These are phyloP conservation scores for Hansenula sp. DNA, from an alignment of 1,139 yeast genomes.

Conservation along the genomic window DNA sequence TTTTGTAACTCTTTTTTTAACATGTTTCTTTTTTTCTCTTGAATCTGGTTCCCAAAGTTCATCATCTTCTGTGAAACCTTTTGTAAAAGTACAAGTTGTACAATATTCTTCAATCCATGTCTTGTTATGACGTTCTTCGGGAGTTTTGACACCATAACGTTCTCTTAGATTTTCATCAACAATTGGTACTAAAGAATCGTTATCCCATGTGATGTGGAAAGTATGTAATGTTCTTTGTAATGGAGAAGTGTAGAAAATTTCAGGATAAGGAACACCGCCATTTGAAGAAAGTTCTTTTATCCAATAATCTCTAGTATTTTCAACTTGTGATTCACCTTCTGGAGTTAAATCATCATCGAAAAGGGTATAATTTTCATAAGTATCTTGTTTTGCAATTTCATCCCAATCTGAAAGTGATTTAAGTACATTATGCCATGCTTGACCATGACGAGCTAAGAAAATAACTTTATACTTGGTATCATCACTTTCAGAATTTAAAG, in stretches of 20 bases:
- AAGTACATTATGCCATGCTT: slow-evolving; percentile 54
- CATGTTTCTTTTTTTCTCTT: slow-evolving; percentile 46
- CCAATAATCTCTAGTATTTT: slow-evolving; percentile 33
- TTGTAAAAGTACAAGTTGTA: slow-evolving; percentile 34
- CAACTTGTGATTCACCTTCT: slow-evolving; percentile 36
- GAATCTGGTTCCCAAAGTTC: slow-evolving; percentile 33
- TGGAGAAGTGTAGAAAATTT: slow-evolving; percentile 52
- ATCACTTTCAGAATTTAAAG: slow-evolving; percentile 34
- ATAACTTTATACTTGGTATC: slow-evolving; percentile 46
- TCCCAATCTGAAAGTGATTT: slow-evolving; percentile 43
- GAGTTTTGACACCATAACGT: slow-evolving; percentile 55
- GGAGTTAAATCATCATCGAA: slow-evolving; percentile 40
- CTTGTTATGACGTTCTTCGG: slow-evolving; percentile 50
- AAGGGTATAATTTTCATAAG: slow-evolving; percentile 27
- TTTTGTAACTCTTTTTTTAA: slow-evolving; percentile 41
- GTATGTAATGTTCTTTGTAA: slow-evolving; percentile 54
- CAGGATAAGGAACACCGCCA: slow-evolving; percentile 43
- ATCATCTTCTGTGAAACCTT: slow-evolving; percentile 46
- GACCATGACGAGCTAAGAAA: slow-evolving; percentile 65
- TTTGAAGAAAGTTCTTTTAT: slow-evolving; percentile 31
- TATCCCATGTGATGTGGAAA: slow-evolving; percentile 34
- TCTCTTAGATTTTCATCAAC: slow-evolving; percentile 54
- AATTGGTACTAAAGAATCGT: slow-evolving; percentile 6
- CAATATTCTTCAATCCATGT: slow-evolving; percentile 35
- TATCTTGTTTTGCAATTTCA: slow-evolving; percentile 32